Conservation (phyloP, 1,139 yeast genomes). For the Hanseniaspora uvarum region DNA sequence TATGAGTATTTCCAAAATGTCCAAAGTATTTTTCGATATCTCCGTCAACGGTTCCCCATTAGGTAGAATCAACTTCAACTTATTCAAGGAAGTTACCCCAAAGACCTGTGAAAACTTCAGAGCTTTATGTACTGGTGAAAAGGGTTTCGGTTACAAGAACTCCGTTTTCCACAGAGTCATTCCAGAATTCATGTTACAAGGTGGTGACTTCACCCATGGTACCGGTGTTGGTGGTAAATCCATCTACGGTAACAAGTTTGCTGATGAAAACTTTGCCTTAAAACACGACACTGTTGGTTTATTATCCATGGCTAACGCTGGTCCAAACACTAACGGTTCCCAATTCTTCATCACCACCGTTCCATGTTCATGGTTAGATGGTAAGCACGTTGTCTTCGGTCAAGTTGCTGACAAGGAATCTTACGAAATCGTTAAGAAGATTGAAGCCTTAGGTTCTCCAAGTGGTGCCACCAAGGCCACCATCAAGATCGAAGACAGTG, state of each 20-base stretch:
- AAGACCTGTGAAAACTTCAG: slow-evolving; percentile 98
- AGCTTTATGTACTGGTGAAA: slow-evolving; percentile 93
- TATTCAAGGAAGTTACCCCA: slow-evolving; percentile 91
- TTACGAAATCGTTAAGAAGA: slow-evolving; percentile 78
- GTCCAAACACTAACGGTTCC: slow-evolving; percentile 90
- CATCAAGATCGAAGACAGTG: slow-evolving; percentile 71
- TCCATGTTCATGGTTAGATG: slow-evolving; percentile 65
- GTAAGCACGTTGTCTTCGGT: slow-evolving; percentile 95
- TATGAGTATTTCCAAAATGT: slow-evolving; percentile 22
- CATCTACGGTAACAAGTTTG: slow-evolving; percentile 89
- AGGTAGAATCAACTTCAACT: slow-evolving; percentile 72
- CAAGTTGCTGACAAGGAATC: slow-evolving; percentile 62
- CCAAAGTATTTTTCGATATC: slow-evolving; percentile 32
- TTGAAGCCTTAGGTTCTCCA: slow-evolving; percentile 76
- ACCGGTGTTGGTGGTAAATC: slow-evolving; percentile 93
- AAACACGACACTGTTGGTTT: slow-evolving; percentile 77
- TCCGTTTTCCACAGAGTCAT: slow-evolving; percentile 87
- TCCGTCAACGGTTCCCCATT: slow-evolving; percentile 35
- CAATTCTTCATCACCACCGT: slow-evolving; percentile 86
- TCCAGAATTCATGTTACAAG: slow-evolving; percentile 85
- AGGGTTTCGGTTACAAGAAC: slow-evolving; percentile 89
- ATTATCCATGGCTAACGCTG: slow-evolving; percentile 93
- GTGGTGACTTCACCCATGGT: slow-evolving; percentile 89
- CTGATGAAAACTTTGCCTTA: slow-evolving; percentile 74
- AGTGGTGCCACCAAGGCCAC: slow-evolving; percentile 74